Evolutionary conservation across 805 yeast species (phyloP).

Genomic region (Cyberlindnera japonica): DNA sequence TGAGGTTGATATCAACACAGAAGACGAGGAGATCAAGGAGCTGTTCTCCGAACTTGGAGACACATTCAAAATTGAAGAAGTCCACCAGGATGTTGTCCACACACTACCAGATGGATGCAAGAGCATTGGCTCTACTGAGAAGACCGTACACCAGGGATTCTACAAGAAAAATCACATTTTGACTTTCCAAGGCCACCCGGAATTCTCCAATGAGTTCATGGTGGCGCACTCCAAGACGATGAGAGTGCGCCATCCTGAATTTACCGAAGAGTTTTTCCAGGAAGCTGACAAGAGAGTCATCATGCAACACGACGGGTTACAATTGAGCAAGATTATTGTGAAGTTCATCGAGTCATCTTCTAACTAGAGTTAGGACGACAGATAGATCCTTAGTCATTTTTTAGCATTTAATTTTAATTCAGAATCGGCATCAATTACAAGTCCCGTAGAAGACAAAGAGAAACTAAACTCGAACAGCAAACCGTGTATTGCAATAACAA

Average conservation of each 20-base stretch:
- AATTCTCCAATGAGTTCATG: slow-evolving; percentile 68
- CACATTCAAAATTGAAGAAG: slow-evolving; percentile 43
- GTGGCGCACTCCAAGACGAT: slow-evolving; percentile 24
- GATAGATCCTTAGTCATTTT: too few relatives aligned
- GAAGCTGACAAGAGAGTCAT: slow-evolving; percentile 3
- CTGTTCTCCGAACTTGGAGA: slow-evolving; percentile 20
- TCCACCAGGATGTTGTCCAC: slow-evolving; percentile 56
- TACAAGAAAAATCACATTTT: slow-evolving; percentile 48
- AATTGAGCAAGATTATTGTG: slow-evolving; percentile 13
- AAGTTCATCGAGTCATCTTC: slow-evolving; percentile 11
- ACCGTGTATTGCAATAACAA: not conserved
- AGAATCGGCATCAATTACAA: too few relatives aligned
- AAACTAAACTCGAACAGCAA: too few relatives aligned
- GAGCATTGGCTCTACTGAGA: slow-evolving; percentile 50
- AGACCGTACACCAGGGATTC: slow-evolving; percentile 66
- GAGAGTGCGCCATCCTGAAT: not conserved
- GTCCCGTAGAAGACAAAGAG: too few relatives aligned
- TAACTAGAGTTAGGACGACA: not conserved
- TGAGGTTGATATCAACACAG: slow-evolving; percentile 42
- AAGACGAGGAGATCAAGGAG: slow-evolving; percentile 33
- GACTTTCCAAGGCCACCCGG: slow-evolving; percentile 91
- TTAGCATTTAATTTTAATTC: too few relatives aligned
- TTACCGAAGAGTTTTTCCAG: slow-evolving; percentile 4
- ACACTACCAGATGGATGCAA: slow-evolving; percentile 37
- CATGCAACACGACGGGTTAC: slow-evolving; percentile 9